A percentile compares a stretch with the other conserved stretches of the same genome.
These are phyloP conservation scores for Globisporangium cystogenes DNA, from an alignment of 352 stramenopile species.

Conservation along the genomic window DNA sequence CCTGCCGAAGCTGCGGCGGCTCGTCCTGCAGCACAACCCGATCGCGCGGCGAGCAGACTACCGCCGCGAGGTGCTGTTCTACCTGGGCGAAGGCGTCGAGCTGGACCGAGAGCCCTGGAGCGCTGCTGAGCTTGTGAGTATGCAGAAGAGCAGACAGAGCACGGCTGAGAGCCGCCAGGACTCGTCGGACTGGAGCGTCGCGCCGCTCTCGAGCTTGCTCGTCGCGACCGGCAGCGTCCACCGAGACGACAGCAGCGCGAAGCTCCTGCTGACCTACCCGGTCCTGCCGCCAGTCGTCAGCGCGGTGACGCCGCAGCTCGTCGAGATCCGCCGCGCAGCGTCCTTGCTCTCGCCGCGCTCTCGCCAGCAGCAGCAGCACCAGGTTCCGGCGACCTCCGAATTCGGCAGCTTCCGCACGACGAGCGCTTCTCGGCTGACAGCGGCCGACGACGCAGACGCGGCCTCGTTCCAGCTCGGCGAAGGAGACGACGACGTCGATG, in stretches of 20 bases:
- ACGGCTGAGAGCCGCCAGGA: not conserved
- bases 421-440: constrained; percentile 4
- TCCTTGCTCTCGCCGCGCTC: constrained; percentile 25
- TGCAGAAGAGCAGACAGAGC: constrained; percentile 55
- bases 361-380: constrained; percentile 10
- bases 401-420: not conserved
- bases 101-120: constrained; percentile 64
- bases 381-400: not conserved
- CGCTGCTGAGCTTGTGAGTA: constrained; percentile 53
- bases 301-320: constrained; percentile 24
- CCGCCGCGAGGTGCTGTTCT: constrained; percentile 77
- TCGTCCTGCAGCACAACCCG: constrained; percentile 75
- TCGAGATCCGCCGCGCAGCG: constrained; percentile 38
- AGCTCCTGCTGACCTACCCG: constrained; percentile 40
- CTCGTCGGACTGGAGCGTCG: constrained; percentile 1
- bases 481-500: constrained; percentile 26
- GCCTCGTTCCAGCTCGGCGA: constrained; percentile 33
- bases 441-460: not conserved
- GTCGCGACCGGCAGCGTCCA: not conserved
- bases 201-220: not conserved
- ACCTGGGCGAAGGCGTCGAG: constrained; percentile 55
- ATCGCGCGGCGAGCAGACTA: constrained; percentile 70
- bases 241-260: constrained; percentile 1
- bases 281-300: constrained; percentile 14
- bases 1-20: constrained; percentile 27